phyloP scores from a whole-genome alignment of 2,329 filamentous ascomycete species.

The Cyphellophora europaea region DNA sequence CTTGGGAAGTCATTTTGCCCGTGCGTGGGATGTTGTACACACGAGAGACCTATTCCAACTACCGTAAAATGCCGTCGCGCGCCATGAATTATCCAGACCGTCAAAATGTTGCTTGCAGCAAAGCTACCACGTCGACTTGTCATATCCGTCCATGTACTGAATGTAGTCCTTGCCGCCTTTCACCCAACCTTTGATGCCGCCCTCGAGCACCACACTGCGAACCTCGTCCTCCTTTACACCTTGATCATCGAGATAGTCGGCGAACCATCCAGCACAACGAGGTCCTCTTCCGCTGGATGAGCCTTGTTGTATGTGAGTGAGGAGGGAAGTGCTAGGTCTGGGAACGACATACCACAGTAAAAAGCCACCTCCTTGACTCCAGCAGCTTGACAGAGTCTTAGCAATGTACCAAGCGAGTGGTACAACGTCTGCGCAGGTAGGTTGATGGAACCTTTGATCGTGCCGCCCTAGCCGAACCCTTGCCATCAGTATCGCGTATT shows the following conservation, averaged over 20 bases:
- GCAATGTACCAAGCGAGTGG: constrained; percentile 26
- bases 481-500: background rate
- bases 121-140: constrained; percentile 13
- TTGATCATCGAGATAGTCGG: constrained; percentile 38
- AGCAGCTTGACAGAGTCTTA: constrained; percentile 22
- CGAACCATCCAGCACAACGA: constrained; percentile 47
- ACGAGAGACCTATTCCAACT: too few species aligned
- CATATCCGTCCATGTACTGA: constrained; percentile 22
- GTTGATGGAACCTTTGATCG: constrained; percentile 47
- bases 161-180: constrained; percentile 20
- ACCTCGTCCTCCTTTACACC: background rate
- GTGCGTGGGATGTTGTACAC: too few species aligned
- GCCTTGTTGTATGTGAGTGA: constrained; percentile 30
- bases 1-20: too few species aligned
- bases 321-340: background rate
- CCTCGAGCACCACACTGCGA: constrained; percentile 18
- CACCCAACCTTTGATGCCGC: constrained; percentile 25
- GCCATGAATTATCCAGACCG: too few species aligned
- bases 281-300: constrained; percentile 47
- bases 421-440: constrained; percentile 32
- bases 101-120: too few species aligned
- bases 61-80: too few species aligned
- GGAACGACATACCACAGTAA: constrained; percentile 29
- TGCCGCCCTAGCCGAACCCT: constrained; percentile 43
- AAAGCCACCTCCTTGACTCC: constrained; percentile 27